Base-by-base conservation (phyloP, 768 basidiomycete species). In the Leccinellum luteum region DNA sequence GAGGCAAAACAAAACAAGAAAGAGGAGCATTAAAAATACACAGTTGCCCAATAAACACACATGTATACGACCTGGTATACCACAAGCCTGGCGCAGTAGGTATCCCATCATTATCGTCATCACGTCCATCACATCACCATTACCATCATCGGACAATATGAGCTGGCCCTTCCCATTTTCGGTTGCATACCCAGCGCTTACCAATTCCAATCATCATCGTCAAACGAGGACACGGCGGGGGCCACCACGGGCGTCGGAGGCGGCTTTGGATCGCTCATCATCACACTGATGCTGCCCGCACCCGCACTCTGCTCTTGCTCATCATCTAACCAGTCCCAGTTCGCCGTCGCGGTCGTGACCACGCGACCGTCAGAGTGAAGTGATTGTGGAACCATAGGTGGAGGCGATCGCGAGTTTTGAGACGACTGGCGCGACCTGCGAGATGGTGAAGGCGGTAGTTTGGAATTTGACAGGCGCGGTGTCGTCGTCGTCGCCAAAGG, bases 181-280 rank as follows among this genome's bases (percentile, higher is more conserved):
- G n/a, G 12, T 41, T n/a, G 38, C 12, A 19, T 25, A 15, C 15
- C 25, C 14, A 34, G 27, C 4, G 19, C 17, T 69, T 69, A 85
- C 84, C 85, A 86, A 63, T 85, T 85, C 84, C 84, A 86, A 49
- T 81, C 81, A 34, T 81, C 82, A 43, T 81, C 79, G 48, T 76
- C 75, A 12, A 66, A 64, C 0, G 64, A 63, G 35, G 65, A 56
- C 27, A 61, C 45, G 48, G 10, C 34, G 7, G 35, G 7, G 3
- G 35, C 25, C 28, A 28, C 4, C 9, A 41, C 2, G n/a, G 4
- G 4, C n/a, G 4, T 41, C n/a, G 21, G 14, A 21, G 17, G 56
- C 10, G 1, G 62, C 23, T 70, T 62, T 53, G 78, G 64, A 23
- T 78, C 71, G 5, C 70, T 63, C 51, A 73, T 54, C 59, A 73